phyloP scores from a whole-genome alignment of 73 alveolate genomes.

The Blepharisma stoltei region DNA sequence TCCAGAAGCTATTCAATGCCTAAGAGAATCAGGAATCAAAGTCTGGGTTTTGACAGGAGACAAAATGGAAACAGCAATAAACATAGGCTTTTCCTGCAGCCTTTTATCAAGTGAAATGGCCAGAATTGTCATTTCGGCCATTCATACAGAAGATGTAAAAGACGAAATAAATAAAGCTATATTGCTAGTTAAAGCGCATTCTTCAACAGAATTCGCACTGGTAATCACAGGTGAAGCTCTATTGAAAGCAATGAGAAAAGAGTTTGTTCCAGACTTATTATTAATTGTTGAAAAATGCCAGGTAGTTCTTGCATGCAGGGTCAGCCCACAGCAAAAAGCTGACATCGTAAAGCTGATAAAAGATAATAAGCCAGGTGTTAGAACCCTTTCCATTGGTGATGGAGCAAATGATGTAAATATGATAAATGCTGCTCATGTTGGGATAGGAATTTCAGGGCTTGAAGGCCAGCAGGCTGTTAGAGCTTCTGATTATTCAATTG shows the following conservation, averaged over 20 bases:
- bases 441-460: conserved; percentile 94
- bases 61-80: conserved; percentile 83
- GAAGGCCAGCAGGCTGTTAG: conserved; percentile 97
- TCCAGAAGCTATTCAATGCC: conserved; percentile 59
- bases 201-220: conserved; percentile 62
- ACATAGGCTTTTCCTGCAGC: conserved; percentile 79
- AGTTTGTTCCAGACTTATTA: conserved; percentile 54
- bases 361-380: conserved; percentile 59
- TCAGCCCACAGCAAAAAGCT: conserved; percentile 91
- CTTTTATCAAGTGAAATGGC: conserved; percentile 44
- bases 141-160: background rate
- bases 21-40: conserved; percentile 87
- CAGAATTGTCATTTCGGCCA: background rate
- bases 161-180: conserved; percentile 44
- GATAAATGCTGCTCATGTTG: conserved; percentile 76
- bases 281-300: conserved; percentile 61
- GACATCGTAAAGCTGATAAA: conserved; percentile 76
- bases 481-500: conserved; percentile 94
- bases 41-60: conserved; percentile 92
- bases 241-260: conserved; percentile 51
- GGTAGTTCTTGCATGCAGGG: conserved; percentile 91
- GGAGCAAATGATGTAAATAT: conserved; percentile 99
- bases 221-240: conserved; percentile 87
- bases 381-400: conserved; percentile 97
- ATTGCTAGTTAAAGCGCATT: conserved; percentile 33